A percentile compares a stretch with the other conserved stretches of the same genome.
Conservation (phyloP, 495 filamentous ascomycete species). For the Penicillium crystallinum region DNA sequence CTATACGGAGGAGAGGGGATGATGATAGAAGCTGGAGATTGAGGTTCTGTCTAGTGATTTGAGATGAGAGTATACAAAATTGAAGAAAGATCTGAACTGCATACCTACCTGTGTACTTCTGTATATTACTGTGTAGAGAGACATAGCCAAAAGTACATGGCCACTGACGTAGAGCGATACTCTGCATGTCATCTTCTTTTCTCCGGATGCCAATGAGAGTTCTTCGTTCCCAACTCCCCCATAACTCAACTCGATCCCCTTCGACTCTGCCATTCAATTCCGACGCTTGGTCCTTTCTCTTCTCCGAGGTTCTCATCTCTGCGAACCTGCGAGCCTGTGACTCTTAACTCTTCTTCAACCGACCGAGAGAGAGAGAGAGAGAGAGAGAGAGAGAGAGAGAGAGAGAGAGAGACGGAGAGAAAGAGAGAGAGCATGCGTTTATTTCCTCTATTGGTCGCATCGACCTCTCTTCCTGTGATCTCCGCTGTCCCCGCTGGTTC, state of each 20-base stretch:
- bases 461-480: slow-evolving; percentile 17
- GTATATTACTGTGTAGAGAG: no score
- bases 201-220: background rate
- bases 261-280: background rate
- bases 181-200: background rate
- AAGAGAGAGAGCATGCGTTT: slow-evolving; percentile 12
- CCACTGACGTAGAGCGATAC: background rate
- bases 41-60: no score
- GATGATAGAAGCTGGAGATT: no score
- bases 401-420: no score
- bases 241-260: background rate
- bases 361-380: no score
- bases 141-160: no score
- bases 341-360: background rate
- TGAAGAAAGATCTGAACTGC: no score
- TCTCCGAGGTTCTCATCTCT: slow-evolving; percentile 1
- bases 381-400: no score
- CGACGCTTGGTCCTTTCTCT: background rate
- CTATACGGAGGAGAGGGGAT: slow-evolving; percentile 2
- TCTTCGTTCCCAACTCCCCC: background rate
- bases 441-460: slow-evolving; percentile 25
- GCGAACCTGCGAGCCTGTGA: background rate
- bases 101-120: no score
- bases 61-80: no score
- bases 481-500: slow-evolving; percentile 41